Percentiles rank a stretch among this genome's conserved stretches.
phyloP scores from a whole-genome alignment of 2,329 filamentous ascomycete species.

The Scedosporium boydii region DNA sequence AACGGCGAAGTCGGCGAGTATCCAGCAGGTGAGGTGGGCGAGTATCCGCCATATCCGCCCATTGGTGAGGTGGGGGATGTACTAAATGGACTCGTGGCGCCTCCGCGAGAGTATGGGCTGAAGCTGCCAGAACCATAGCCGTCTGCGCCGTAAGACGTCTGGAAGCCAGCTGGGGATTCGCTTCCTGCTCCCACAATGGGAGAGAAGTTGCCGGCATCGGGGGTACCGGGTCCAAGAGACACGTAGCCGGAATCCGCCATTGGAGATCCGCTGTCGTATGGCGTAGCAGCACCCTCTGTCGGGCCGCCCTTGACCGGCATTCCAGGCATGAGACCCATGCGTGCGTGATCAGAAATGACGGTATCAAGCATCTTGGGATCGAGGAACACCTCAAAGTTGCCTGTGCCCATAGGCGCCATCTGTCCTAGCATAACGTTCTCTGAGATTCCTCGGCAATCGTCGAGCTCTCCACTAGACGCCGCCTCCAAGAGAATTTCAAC shows the following conservation, averaged over 20 bases:
- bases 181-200: slow-evolving; percentile 70
- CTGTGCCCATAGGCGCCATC: slow-evolving; percentile 92
- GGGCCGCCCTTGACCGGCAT: slow-evolving; percentile 68
- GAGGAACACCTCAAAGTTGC: slow-evolving; percentile 86
- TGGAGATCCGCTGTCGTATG: slow-evolving; percentile 82
- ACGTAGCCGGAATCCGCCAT: slow-evolving; percentile 63
- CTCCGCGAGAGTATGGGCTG: slow-evolving; percentile 55
- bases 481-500: slow-evolving; percentile 97
- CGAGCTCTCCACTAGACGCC: slow-evolving; percentile 85
- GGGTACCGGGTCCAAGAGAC: slow-evolving; percentile 44
- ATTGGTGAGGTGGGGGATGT: slow-evolving; percentile 55
- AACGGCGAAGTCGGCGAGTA: slow-evolving; percentile 72
- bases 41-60: slow-evolving; percentile 55
- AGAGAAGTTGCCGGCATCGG: slow-evolving; percentile 59
- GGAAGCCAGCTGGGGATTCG: slow-evolving; percentile 58
- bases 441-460: slow-evolving; percentile 95
- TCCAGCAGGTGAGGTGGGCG: slow-evolving; percentile 64
- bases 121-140: slow-evolving; percentile 38
- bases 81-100: slow-evolving; percentile 68
- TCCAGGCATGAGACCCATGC: slow-evolving; percentile 71
- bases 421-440: slow-evolving; percentile 99
- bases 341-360: slow-evolving; percentile 84
- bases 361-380: slow-evolving; percentile 95
- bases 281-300: slow-evolving; percentile 78
- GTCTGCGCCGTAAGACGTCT: slow-evolving; percentile 47